phyloP scores from a whole-genome alignment of 805 yeast species.

The Candida fluviatilis region DNA sequence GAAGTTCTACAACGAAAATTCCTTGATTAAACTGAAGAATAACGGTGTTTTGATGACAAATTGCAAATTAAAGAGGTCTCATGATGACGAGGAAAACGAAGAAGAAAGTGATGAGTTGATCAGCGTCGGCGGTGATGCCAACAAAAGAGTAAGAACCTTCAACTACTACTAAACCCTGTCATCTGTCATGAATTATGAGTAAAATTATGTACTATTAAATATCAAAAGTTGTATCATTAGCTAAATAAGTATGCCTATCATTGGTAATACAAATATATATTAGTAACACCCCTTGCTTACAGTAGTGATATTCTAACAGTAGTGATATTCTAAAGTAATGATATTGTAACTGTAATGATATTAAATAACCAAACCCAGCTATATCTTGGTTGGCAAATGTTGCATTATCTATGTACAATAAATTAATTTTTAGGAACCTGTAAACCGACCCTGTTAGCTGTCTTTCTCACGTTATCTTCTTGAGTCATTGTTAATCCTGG shows the following conservation, averaged over 20 bases:
- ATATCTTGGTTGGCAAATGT: no score
- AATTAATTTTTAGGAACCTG: slow-evolving; percentile 24
- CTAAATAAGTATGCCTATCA: background rate
- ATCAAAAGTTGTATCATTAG: background rate
- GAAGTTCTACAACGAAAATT: slow-evolving; percentile 33
- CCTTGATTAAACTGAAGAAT: slow-evolving; percentile 23
- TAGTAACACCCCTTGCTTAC: no score
- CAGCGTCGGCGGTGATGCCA: slow-evolving; percentile 3
- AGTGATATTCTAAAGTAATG: no score
- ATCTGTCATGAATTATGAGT: background rate
- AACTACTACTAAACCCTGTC: background rate
- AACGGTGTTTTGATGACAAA: slow-evolving; percentile 23
- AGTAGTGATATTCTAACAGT: no score
- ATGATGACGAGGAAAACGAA: slow-evolving; percentile 19
- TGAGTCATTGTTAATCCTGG: slow-evolving; percentile 78
- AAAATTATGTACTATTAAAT: background rate
- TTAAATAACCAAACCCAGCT: no score
- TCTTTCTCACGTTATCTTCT: slow-evolving; percentile 68
- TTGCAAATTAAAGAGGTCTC: slow-evolving; percentile 25
- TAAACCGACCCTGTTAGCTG: slow-evolving; percentile 89
- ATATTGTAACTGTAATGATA: no score
- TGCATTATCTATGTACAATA: no score
- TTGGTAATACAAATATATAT: background rate
- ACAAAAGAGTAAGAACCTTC: background rate
- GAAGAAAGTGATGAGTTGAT: slow-evolving; percentile 12